phyloP scores from a whole-genome alignment of 129 eudicot species.

The Arctium minus region DNA sequence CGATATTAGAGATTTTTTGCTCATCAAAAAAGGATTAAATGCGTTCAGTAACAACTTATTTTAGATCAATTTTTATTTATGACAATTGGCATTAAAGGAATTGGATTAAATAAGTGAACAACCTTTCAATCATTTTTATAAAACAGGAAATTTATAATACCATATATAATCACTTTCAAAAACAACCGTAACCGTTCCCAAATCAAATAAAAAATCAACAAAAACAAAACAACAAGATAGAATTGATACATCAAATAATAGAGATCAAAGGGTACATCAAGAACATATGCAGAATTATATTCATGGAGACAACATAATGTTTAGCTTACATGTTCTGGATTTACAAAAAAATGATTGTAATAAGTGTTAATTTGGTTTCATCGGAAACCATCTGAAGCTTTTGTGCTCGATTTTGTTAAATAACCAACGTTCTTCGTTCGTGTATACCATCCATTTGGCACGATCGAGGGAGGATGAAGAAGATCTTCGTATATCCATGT shows the following conservation, averaged over 20 bases:
- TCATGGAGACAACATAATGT: not conserved
- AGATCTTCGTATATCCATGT: not conserved
- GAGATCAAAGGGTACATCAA: not conserved
- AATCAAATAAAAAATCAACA: not conserved
- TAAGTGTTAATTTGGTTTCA: not conserved
- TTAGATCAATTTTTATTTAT: no score
- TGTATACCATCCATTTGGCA: not conserved
- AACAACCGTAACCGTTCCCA: no score
- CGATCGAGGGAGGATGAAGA: not conserved
- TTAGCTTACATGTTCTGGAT: not conserved
- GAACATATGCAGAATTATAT: not conserved
- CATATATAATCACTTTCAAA: no score
- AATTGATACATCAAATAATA: not conserved
- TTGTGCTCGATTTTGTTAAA: not conserved
- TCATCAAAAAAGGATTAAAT: no score
- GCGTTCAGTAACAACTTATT: no score
- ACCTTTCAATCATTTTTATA: no score
- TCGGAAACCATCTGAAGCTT: not conserved
- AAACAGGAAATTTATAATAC: no score
- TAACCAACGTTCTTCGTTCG: not conserved
- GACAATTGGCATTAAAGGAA: no score
- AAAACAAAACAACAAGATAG: not conserved
- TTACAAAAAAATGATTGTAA: not conserved
- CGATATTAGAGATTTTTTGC: no score
- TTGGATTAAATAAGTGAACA: no score